Evolutionary conservation across 164 flowering plant species (phyloP).

Genomic region (Chloranthus sessilifolius): DNA sequence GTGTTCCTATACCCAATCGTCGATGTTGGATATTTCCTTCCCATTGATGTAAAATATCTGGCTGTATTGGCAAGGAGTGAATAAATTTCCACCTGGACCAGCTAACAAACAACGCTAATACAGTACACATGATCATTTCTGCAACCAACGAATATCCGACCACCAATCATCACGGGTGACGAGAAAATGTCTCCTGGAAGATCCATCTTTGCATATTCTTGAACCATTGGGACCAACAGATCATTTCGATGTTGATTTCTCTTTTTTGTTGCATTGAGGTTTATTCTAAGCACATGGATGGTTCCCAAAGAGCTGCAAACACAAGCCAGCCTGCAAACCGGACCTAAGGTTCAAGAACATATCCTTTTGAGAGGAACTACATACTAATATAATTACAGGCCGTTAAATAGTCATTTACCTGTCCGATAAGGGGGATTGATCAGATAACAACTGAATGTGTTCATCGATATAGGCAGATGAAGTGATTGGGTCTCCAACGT

Average conservation of each 20-base stretch:
- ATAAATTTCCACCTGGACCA: too few relatives aligned
- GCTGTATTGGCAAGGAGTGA: too few relatives aligned
- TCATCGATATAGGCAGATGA: slow-evolving; percentile 87
- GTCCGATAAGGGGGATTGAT: slow-evolving; percentile 32
- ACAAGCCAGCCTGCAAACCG: slow-evolving; percentile 57
- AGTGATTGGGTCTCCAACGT: slow-evolving; percentile 71
- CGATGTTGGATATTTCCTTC: too few relatives aligned
- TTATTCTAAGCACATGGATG: slow-evolving; percentile 41
- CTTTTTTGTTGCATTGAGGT: slow-evolving; percentile 13
- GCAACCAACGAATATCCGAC: slow-evolving; percentile 82
- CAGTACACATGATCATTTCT: slow-evolving; percentile 80
- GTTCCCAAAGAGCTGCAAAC: slow-evolving; percentile 77
- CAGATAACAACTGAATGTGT: slow-evolving; percentile 35
- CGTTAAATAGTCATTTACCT: slow-evolving; percentile 33
- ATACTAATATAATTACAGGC: neutral
- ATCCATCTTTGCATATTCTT: slow-evolving; percentile 51
- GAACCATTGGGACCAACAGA: slow-evolving; percentile 22
- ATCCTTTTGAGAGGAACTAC: neutral
- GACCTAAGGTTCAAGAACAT: neutral
- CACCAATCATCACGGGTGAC: slow-evolving; percentile 89
- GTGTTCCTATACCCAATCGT: too few relatives aligned
- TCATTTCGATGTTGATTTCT: slow-evolving; percentile 11
- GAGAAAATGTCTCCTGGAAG: slow-evolving; percentile 74
- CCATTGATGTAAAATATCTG: too few relatives aligned
- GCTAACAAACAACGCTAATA: slow-evolving; percentile 16